Evolutionary conservation across 345 rosid genomes (phyloP).

Genomic region (Conringia planisiliqua): DNA sequence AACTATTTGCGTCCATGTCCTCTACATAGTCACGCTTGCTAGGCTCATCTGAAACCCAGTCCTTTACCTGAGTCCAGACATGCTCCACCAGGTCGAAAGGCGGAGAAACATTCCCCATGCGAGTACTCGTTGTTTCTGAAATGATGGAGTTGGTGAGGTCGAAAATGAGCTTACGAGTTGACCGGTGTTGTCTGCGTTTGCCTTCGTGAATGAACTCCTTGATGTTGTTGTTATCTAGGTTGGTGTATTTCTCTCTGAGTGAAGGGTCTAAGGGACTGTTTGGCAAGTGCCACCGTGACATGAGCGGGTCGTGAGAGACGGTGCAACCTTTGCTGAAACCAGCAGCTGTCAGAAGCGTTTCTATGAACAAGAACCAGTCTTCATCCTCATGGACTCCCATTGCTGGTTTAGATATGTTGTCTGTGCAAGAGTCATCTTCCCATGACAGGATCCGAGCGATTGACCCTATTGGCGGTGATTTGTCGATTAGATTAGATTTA

Average conservation of each 20-base stretch:
- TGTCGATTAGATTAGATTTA: constrained; percentile 74
- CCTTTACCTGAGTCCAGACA: constrained; percentile 63
- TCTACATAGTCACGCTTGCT: constrained; percentile 25
- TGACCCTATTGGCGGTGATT: constrained; percentile 74
- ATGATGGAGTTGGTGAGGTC: constrained; percentile 63
- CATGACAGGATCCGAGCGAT: constrained; percentile 58
- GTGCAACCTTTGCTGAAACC: constrained; percentile 48
- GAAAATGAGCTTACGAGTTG: constrained; percentile 61
- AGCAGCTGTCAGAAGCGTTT: constrained; percentile 51
- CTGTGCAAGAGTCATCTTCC: constrained; percentile 46
- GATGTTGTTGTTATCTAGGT: constrained; percentile 32
- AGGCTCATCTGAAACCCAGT: constrained; percentile 49
- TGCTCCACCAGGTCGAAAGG: constrained; percentile 42
- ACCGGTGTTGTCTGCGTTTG: constrained; percentile 63
- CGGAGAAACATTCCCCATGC: constrained; percentile 13
- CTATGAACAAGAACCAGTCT: constrained; percentile 58
- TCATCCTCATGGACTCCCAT: constrained; percentile 46
- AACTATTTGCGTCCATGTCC: constrained; percentile 59
- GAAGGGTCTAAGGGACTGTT: constrained; percentile 73
- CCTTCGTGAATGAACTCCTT: constrained; percentile 57
- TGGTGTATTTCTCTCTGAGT: constrained; percentile 56
- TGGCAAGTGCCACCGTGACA: constrained; percentile 55
- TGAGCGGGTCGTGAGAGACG: constrained; percentile 34
- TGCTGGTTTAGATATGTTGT: constrained; percentile 37
- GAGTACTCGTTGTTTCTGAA: constrained; percentile 35